These are phyloP conservation scores for Aspergillus cristatus DNA, from an alignment of 495 filamentous ascomycete species.

Conservation along the genomic window DNA sequence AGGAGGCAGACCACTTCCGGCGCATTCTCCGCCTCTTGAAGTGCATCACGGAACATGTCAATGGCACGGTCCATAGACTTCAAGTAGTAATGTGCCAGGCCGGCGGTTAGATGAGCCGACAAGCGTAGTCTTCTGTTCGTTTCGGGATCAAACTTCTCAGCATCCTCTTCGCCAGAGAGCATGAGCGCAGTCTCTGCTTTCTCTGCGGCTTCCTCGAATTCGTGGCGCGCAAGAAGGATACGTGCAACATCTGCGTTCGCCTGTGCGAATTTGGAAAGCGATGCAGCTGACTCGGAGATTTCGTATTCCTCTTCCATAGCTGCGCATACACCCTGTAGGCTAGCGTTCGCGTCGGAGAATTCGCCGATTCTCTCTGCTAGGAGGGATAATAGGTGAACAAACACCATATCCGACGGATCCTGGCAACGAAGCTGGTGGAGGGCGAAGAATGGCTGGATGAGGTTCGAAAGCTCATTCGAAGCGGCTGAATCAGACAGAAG, in stretches of 20 bases:
- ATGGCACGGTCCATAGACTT: slow-evolving; percentile 56
- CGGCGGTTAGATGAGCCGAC: slow-evolving; percentile 78
- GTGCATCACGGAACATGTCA: slow-evolving; percentile 68
- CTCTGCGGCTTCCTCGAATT: slow-evolving; percentile 58
- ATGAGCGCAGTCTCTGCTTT: slow-evolving; percentile 64
- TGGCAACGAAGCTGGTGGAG: slow-evolving; percentile 70
- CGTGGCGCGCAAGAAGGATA: slow-evolving; percentile 55
- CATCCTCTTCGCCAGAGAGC: slow-evolving; percentile 51
- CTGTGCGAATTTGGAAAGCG: slow-evolving; percentile 67
- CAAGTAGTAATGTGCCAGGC: slow-evolving; percentile 67
- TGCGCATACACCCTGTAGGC: slow-evolving; percentile 55
- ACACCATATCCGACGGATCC: slow-evolving; percentile 53
- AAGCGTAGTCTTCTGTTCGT: slow-evolving; percentile 58
- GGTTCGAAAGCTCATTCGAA: slow-evolving; percentile 51
- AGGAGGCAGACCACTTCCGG: slow-evolving; percentile 84
- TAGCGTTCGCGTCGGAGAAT: slow-evolving; percentile 50
- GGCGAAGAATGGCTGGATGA: slow-evolving; percentile 77
- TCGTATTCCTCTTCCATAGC: slow-evolving; percentile 75
- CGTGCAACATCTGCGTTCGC: slow-evolving; percentile 85
- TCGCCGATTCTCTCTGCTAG: slow-evolving; percentile 73
- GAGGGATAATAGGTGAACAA: slow-evolving; percentile 69
- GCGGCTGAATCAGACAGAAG: slow-evolving; percentile 45
- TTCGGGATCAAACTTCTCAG: slow-evolving; percentile 45
- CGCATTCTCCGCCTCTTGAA: slow-evolving; percentile 66
- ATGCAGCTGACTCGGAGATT: slow-evolving; percentile 58